Evolutionary conservation across 257 asterid species (phyloP).

Genomic region (Fraxinus pennsylvanica): DNA sequence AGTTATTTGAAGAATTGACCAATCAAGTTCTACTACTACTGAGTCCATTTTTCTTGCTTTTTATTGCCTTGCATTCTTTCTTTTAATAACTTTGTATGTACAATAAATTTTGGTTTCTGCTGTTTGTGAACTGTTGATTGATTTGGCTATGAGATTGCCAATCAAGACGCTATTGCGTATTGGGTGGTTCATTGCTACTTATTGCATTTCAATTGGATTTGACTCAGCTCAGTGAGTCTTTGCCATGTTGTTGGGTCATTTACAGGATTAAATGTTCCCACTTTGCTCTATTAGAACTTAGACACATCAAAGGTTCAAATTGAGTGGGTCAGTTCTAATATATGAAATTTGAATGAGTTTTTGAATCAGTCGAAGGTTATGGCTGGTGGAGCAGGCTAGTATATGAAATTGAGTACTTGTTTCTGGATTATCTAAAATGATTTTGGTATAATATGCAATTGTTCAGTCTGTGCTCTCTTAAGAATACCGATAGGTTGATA

Average conservation of each 20-base stretch:
- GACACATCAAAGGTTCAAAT: not conserved
- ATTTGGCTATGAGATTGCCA: not conserved
- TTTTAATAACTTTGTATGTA: not conserved
- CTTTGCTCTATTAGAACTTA: not conserved
- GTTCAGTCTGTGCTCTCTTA: not conserved
- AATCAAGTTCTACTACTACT: not conserved
- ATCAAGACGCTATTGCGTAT: not conserved
- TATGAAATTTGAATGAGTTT: not conserved
- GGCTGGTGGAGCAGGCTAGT: not conserved
- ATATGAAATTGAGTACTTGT: not conserved
- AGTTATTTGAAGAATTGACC: not conserved
- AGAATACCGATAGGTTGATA: not conserved
- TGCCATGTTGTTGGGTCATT: not conserved
- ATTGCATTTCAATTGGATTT: not conserved
- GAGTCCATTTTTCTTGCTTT: constrained; percentile 9
- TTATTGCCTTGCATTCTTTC: constrained; percentile 15
- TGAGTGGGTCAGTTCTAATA: not conserved
- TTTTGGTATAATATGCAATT: not conserved
- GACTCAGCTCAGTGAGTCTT: not conserved
- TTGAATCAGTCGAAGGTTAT: not conserved
- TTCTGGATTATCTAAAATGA: not conserved
- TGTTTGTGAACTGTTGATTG: not conserved
- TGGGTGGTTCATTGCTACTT: not conserved
- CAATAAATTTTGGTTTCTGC: not conserved
- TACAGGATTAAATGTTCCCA: not conserved